Conservation (phyloP, 108 stramenopile genomes). For the Nitzschia palea region DNA sequence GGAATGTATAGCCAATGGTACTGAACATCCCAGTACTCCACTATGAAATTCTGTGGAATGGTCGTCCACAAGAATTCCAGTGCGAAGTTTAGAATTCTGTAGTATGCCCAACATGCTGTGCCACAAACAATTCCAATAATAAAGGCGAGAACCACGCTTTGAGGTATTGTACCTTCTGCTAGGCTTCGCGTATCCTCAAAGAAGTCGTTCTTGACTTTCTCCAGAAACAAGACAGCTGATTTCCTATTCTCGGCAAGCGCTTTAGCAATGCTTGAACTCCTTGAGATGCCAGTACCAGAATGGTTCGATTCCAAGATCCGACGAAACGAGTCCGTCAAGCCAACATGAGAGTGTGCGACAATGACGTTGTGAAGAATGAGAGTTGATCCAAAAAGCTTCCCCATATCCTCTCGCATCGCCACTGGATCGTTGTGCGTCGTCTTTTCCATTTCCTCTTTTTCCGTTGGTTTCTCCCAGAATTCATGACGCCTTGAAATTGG, state of each 20-base stretch:
- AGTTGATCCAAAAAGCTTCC: conserved; percentile 4
- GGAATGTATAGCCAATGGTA: conserved; percentile 57
- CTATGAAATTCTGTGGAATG: conserved; percentile 50
- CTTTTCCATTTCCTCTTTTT: conserved; percentile 5
- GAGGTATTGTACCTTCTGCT: conserved; percentile 63
- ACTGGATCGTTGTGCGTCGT: conserved; percentile 16
- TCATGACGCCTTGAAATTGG: too few species aligned
- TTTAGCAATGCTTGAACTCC: not conserved
- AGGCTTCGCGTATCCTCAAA: conserved; percentile 52
- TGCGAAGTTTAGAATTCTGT: conserved; percentile 42
- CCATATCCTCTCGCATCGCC: not conserved
- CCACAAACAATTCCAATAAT: conserved; percentile 64
- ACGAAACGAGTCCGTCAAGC: not conserved
- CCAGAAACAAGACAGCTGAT: conserved; percentile 9
- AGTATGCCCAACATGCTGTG: conserved; percentile 59
- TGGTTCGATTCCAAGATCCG: not conserved
- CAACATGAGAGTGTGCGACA: not conserved
- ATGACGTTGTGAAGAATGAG: conserved; percentile 9
- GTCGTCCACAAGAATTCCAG: conserved; percentile 53
- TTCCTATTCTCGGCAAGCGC: not conserved
- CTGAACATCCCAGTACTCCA: conserved; percentile 35
- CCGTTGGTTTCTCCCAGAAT: not conserved
- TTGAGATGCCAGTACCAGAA: not conserved
- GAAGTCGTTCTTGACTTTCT: conserved; percentile 38
- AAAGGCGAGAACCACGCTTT: conserved; percentile 47